These are phyloP conservation scores for Grifola frondosa DNA, from an alignment of 1,284 basidiomycete genomes.

Conservation along the genomic window DNA sequence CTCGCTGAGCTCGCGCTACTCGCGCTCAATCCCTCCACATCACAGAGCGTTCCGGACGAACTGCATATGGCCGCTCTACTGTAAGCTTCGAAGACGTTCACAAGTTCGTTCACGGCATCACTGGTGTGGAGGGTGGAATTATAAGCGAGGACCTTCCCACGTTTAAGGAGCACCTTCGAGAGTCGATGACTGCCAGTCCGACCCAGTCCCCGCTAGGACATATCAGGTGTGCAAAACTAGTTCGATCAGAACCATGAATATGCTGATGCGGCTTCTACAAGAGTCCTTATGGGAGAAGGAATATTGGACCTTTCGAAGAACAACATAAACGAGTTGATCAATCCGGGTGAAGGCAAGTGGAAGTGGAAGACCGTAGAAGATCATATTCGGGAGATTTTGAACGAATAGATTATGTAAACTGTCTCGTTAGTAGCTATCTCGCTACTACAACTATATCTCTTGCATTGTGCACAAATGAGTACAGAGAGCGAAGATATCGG, in stretches of 20 bases:
- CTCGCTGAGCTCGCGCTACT: conserved; percentile 21
- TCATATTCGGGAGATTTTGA: conserved; percentile 7
- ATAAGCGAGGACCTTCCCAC: conserved; percentile 9
- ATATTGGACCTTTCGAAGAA: conserved; percentile 20
- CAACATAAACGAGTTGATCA: conserved; percentile 26
- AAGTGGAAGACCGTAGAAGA: conserved; percentile 27
- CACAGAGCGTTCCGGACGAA: conserved; percentile 16
- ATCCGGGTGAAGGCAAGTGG: conserved; percentile 23
- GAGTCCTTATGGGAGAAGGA: conserved; percentile 22
- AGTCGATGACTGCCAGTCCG: conserved; percentile 4
- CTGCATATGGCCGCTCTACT: conserved; percentile 16
- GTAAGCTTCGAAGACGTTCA: conserved; percentile 7
- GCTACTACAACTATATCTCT: too few species aligned
- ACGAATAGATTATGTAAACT: too few species aligned
- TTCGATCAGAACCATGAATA: too few species aligned
- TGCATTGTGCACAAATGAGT: too few species aligned
- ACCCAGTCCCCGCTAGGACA: not conserved
- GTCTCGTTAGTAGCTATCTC: too few species aligned
- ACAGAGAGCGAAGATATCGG: too few species aligned
- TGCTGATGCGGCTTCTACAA: too few species aligned
- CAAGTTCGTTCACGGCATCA: conserved; percentile 4
- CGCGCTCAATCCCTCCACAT: conserved; percentile 9
- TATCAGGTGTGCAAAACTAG: conserved; percentile 9
- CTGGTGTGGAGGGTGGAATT: conserved; percentile 10
- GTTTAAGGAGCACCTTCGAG: conserved; percentile 14